Percentiles rank a stretch among this genome's conserved stretches.
These are phyloP conservation scores for Polychaeton citri DNA, from an alignment of 2,329 filamentous ascomycete genomes.

Conservation along the genomic window DNA sequence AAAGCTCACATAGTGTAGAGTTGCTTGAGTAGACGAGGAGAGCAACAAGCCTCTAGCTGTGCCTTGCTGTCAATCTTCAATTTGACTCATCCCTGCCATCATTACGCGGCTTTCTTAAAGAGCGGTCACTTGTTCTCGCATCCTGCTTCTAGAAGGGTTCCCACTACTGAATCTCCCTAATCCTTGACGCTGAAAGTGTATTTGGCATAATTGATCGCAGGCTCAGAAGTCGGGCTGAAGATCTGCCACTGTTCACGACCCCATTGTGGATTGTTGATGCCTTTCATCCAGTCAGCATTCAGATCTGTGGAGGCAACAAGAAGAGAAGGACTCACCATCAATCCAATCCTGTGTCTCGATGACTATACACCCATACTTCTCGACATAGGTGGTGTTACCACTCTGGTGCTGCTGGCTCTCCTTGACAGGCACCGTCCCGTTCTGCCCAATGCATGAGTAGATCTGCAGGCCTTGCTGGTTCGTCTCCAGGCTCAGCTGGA, in stretches of 20 bases:
- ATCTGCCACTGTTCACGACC: conserved; percentile 41
- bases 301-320: no score
- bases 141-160: no score
- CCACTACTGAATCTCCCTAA: no score
- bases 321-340: conserved; percentile 43
- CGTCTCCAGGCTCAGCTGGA: conserved; percentile 15
- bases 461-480: conserved; percentile 19
- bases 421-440: conserved; percentile 49
- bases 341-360: conserved; percentile 92
- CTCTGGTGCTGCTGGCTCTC: conserved; percentile 52
- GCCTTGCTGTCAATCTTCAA: no score
- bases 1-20: no score
- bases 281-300: no score
- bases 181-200: conserved; percentile 6
- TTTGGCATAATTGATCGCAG: conserved; percentile 9
- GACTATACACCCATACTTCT: conserved; percentile 72
- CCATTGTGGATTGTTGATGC: conserved; percentile 89
- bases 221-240: conserved; percentile 24
- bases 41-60: no score
- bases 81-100: no score
- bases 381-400: conserved; percentile 35
- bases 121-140: no score
- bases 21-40: no score
- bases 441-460: conserved; percentile 19
- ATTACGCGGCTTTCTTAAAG: no score